Evolutionary conservation across 2,329 filamentous ascomycete species (phyloP).

Genomic region (Trematosphaeria pertusa): DNA sequence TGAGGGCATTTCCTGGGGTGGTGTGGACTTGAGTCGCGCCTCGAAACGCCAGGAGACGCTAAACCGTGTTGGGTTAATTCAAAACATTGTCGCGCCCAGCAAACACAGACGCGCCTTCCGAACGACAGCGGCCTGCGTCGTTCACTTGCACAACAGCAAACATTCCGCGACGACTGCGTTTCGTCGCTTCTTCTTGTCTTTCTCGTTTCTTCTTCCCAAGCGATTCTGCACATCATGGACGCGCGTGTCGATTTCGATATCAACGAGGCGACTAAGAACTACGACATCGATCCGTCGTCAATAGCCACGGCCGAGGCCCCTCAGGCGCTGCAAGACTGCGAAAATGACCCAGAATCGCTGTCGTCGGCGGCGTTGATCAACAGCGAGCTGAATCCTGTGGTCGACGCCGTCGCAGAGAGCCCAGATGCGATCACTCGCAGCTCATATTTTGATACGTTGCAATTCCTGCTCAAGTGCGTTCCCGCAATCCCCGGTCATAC

Average conservation of each 20-base stretch:
- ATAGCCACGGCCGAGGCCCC: constrained; percentile 89
- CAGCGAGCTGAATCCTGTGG: constrained; percentile 85
- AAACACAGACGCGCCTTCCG: too few species aligned
- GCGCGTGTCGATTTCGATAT: constrained; percentile 83
- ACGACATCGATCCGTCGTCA: constrained; percentile 88
- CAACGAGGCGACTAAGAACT: constrained; percentile 94
- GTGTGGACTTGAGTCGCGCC: constrained; percentile 9
- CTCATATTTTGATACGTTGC: constrained; percentile 86
- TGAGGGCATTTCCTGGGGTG: constrained; percentile 5
- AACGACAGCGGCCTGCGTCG: too few species aligned
- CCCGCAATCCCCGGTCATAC: constrained; percentile 57
- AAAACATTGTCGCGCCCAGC: too few species aligned
- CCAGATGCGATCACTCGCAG: constrained; percentile 85
- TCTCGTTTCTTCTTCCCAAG: constrained; percentile 7
- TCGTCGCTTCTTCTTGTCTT: constrained; percentile 20
- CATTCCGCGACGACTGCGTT: constrained; percentile 18
- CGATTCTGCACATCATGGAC: constrained; percentile 63
- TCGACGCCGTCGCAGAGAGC: constrained; percentile 90
- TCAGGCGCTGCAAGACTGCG: constrained; percentile 83
- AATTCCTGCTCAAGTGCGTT: constrained; percentile 95
- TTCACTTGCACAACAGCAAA: constrained; percentile 14
- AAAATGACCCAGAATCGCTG: constrained; percentile 86
- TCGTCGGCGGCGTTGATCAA: constrained; percentile 78
- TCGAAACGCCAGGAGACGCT: too few species aligned
- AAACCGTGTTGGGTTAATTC: too few species aligned